Conservation (phyloP, 164 flowering plant species). For the Protea cynaroides region DNA sequence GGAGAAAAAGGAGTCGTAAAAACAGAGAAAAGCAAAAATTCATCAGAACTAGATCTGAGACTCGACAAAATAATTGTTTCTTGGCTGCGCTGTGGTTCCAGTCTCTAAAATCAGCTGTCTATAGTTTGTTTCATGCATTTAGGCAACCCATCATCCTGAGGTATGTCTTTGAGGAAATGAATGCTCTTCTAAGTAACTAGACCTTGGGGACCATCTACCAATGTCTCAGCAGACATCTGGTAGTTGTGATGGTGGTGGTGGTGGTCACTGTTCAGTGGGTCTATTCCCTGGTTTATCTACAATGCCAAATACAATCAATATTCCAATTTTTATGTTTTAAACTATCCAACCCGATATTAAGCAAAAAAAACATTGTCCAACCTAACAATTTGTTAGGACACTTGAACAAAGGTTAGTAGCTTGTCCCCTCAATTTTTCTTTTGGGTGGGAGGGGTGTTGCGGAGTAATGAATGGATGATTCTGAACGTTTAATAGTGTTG, state of each 20-base stretch:
- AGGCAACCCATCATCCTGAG: constrained; percentile 74
- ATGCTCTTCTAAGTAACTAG: not conserved
- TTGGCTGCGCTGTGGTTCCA: constrained; percentile 35
- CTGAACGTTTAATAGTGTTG: not conserved
- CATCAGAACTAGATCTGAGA: constrained; percentile 18
- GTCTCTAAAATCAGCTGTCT: constrained; percentile 59
- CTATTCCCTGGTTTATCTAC: not conserved
- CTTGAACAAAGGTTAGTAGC: not conserved
- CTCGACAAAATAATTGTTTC: constrained; percentile 24
- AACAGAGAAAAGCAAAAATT: constrained; percentile 19
- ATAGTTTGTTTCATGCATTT: constrained; percentile 60
- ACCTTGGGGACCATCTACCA: not conserved
- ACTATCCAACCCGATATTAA: not conserved
- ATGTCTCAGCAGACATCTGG: not conserved
- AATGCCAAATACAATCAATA: not conserved
- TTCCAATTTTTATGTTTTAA: not conserved
- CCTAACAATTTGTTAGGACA: not conserved
- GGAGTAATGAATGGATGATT: not conserved
- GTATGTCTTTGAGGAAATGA: constrained; percentile 28
- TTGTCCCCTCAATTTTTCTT: not conserved
- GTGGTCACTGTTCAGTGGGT: not conserved
- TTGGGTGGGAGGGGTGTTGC: too few species aligned
- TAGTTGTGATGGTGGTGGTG: not conserved
- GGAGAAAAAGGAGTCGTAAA: constrained; percentile 55
- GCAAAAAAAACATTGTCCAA: too few species aligned